Conservation (phyloP, 73 alveolate genomes). For the Tetrahymena malaccensis region DNA sequence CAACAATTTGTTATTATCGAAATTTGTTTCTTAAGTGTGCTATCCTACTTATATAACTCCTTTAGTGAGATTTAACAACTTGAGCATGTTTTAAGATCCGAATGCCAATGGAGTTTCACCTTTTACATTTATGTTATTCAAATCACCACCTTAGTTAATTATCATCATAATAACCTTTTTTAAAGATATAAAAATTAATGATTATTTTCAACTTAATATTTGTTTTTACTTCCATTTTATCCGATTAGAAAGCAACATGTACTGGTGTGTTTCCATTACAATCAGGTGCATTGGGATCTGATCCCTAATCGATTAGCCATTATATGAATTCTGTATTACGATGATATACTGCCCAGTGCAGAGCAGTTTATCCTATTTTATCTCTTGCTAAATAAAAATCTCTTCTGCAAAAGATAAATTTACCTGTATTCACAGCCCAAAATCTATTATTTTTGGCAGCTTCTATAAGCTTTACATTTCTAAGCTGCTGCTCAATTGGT, state of each 20-base stretch:
- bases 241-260: not conserved
- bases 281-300: not conserved
- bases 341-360: not conserved
- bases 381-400: not conserved
- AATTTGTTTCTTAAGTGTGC: not conserved
- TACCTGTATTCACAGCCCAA: not conserved
- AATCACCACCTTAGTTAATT: not conserved
- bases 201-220: not conserved
- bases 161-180: not conserved
- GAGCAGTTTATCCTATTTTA: not conserved
- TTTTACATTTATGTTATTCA: not conserved
- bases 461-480: not conserved
- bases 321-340: not conserved
- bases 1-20: not conserved
- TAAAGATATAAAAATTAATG: not conserved
- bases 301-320: not conserved
- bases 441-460: not conserved
- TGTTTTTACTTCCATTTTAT: not conserved
- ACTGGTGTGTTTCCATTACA: not conserved
- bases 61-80: not conserved
- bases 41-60: not conserved
- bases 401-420: not conserved
- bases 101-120: not conserved
- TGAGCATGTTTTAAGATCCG: not conserved
- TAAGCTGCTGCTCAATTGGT: not conserved